phyloP scores from a whole-genome alignment of 495 filamentous ascomycete genomes.

The Daldinia concentrica region DNA sequence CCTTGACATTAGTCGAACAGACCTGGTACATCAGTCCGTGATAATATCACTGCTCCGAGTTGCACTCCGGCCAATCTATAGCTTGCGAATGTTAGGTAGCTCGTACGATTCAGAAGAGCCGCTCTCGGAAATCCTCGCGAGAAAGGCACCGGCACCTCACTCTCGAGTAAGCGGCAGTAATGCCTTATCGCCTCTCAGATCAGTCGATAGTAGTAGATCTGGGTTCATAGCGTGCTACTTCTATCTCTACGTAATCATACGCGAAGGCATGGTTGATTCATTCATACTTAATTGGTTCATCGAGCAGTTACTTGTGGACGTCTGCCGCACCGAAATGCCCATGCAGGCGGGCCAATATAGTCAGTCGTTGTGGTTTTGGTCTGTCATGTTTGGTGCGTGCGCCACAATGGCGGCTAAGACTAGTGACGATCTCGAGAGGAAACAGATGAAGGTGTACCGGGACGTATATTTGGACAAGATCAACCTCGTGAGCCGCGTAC shows the following conservation, averaged over 20 bases:
- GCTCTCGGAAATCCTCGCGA: slow-evolving; percentile 42
- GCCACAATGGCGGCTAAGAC: slow-evolving; percentile 40
- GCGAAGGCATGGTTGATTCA: slow-evolving; percentile 42
- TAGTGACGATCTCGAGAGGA: slow-evolving; percentile 36
- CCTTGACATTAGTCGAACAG: slow-evolving; percentile 46
- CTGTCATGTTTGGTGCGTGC: slow-evolving; percentile 47
- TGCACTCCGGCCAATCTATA: slow-evolving; percentile 45
- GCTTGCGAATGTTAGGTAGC: slow-evolving; percentile 35
- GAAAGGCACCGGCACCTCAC: slow-evolving; percentile 40
- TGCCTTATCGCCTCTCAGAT: slow-evolving; percentile 34
- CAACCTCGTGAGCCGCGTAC: slow-evolving; percentile 34
- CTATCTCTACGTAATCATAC: slow-evolving; percentile 48
- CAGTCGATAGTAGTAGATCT: slow-evolving; percentile 44
- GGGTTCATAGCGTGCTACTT: slow-evolving; percentile 49
- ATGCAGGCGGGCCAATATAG: slow-evolving; percentile 46
- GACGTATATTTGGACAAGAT: slow-evolving; percentile 45
- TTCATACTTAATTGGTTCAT: slow-evolving; percentile 49
- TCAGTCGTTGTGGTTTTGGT: slow-evolving; percentile 48
- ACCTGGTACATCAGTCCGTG: slow-evolving; percentile 45
- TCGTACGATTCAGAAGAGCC: slow-evolving; percentile 40
- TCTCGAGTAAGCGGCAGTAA: slow-evolving; percentile 38
- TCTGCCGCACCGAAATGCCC: slow-evolving; percentile 42
- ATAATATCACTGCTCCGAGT: slow-evolving; percentile 47
- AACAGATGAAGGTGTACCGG: slow-evolving; percentile 40
- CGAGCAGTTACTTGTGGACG: slow-evolving; percentile 47